Base-by-base conservation (phyloP, 2,329 filamentous ascomycete genomes). In the Fusarium camptoceras region DNA sequence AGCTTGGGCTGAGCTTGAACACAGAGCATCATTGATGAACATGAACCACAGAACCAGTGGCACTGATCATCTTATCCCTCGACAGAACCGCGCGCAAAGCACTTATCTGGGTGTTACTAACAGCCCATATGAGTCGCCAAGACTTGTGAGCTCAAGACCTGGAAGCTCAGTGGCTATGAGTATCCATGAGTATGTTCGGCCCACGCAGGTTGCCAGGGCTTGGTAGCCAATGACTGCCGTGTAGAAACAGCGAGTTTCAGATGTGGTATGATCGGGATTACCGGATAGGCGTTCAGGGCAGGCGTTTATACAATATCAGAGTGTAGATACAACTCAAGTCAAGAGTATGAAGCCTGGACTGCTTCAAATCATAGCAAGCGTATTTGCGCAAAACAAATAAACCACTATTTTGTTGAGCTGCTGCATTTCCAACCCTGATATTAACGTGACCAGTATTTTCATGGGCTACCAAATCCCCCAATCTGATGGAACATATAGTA, bases 111-210 rank as follows among this genome's bases (percentile, higher is more conserved):
- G 67, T 18, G n/a, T 71, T 16, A 50, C 41, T 11, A 30, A 42
- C n/a, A 68, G 55, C 34, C 10, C 53, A 16, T 41, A 70, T 7
- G 67, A 55, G 7, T 58, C 59, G 15, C 58, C 68, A 15, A 44
- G 68, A 16, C 68, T 64, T 9, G 56, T 22, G 14, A 71, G 68
- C 31, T 37, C 68, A 6, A 44, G 68, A 14, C 68, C 68, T 8
- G 56, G n/a, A 14, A 71, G 68, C 31, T 59, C 68, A 18, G 54
- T 66, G 24, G 68, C 68, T 6, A 43, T 53, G 6, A 72, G 68
- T 39, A 71, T 71, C 25, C 51, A 62, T n/a, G 64, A 71, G 28
- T 71, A 71, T 49, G 53, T 72, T 46, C 63, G 65, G 16, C 68
- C 68, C 30, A 42, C 60, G n/a, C 54, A 69, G 15, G 39, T 30